Evolutionary conservation across 2,329 filamentous ascomycete species (phyloP).

Genomic region (Neoarthrinium moseri): DNA sequence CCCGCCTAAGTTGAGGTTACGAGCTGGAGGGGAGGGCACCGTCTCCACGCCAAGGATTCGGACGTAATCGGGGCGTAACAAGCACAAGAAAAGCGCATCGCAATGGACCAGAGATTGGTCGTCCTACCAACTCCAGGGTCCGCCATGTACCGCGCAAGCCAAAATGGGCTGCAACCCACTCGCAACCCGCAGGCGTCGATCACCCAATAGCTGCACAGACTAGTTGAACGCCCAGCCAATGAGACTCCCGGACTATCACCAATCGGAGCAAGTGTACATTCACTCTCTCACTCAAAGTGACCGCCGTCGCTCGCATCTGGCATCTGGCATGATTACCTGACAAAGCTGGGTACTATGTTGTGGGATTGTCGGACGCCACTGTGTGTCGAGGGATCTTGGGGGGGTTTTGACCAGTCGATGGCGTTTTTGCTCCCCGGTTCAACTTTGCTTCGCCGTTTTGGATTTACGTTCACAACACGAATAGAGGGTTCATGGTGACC

Average conservation of each 20-base stretch:
- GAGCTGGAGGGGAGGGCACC: constrained; percentile 2
- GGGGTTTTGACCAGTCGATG: too few species aligned
- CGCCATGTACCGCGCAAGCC: too few species aligned
- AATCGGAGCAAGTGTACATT: constrained; percentile 16
- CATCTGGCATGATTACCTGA: neutral
- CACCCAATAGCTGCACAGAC: constrained; percentile 20
- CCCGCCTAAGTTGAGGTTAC: constrained; percentile 2
- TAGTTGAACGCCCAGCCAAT: constrained; percentile 18
- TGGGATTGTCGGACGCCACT: too few species aligned
- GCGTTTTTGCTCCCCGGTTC: too few species aligned
- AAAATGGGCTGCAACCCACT: neutral
- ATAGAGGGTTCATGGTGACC: too few species aligned
- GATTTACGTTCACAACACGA: too few species aligned
- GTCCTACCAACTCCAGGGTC: neutral
- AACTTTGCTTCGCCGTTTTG: too few species aligned
- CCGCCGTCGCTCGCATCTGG: constrained; percentile 7
- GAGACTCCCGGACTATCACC: constrained; percentile 15
- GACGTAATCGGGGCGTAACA: constrained; percentile 7
- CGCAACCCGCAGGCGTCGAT: constrained; percentile 1
- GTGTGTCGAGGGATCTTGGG: too few species aligned
- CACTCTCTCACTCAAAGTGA: neutral
- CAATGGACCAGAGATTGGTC: constrained; percentile 1
- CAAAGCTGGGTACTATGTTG: too few species aligned
- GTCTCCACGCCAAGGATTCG: constrained; percentile 2
- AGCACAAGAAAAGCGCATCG: constrained; percentile 1